Evolutionary conservation across 148 eudicot genomes (phyloP).

Genomic region (Talinum fruticosum): DNA sequence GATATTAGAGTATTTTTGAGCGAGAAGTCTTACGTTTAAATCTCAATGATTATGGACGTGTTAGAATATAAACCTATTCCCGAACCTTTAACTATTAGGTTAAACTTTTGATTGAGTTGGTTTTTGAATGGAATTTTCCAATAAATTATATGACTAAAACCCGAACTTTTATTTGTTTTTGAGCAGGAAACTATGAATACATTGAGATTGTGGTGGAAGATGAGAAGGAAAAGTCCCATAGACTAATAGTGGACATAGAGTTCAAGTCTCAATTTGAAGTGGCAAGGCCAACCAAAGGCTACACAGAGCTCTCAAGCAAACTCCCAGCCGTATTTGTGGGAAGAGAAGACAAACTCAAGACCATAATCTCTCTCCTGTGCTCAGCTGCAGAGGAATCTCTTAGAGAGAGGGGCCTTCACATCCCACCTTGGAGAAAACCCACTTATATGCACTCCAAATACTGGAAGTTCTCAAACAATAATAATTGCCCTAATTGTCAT

Average conservation of each 20-base stretch:
- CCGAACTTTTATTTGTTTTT: background rate
- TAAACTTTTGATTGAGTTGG: too few species aligned
- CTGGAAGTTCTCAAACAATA: conserved; percentile 30
- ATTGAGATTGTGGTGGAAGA: conserved; percentile 35
- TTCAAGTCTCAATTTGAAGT: conserved; percentile 70
- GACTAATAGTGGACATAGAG: conserved; percentile 59
- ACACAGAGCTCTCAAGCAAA: conserved; percentile 34
- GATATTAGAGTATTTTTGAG: too few species aligned
- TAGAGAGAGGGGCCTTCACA: conserved; percentile 48
- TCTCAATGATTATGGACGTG: too few species aligned
- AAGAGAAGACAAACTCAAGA: conserved; percentile 35
- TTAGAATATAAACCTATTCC: too few species aligned
- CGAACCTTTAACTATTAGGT: too few species aligned
- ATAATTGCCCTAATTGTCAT: background rate
- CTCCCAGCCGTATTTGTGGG: conserved; percentile 60
- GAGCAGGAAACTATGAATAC: conserved; percentile 50
- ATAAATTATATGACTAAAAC: background rate
- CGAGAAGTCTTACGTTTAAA: too few species aligned
- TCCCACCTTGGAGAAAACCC: conserved; percentile 70
- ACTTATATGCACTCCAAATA: conserved; percentile 57
- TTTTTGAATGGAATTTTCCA: too few species aligned
- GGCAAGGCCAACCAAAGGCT: conserved; percentile 54
- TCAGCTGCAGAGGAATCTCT: conserved; percentile 53
- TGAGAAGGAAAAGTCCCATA: conserved; percentile 15
- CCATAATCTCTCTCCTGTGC: conserved; percentile 36